phyloP scores from a whole-genome alignment of 208 protist genomes.

The Acanthamoeba lugdunensis region DNA sequence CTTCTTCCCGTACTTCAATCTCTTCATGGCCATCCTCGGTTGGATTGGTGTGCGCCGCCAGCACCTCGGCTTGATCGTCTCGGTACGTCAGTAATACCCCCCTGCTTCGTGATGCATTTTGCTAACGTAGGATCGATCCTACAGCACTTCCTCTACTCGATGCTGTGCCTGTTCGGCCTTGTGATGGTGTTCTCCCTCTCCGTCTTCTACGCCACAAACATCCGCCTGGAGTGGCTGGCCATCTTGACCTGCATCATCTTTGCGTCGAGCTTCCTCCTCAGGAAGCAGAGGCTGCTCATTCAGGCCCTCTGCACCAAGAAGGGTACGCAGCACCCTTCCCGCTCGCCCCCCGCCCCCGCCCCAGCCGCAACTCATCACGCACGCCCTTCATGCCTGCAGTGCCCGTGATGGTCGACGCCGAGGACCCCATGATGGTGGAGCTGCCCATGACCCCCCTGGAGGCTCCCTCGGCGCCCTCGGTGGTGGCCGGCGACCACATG shows the following conservation, averaged over 20 bases:
- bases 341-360: background rate
- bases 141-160: constrained; percentile 53
- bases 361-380: background rate
- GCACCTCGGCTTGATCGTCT: background rate
- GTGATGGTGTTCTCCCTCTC: constrained; percentile 17
- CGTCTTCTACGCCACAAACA: background rate
- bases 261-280: constrained; percentile 12
- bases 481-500: background rate
- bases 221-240: background rate
- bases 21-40: constrained; percentile 40
- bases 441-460: background rate
- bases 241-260: background rate
- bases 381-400: background rate
- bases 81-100: background rate
- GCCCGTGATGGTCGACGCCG: background rate
- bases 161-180: constrained; percentile 31
- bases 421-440: constrained; percentile 14
- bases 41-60: constrained; percentile 13
- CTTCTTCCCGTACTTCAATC: constrained; percentile 37
- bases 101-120: background rate
- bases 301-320: constrained; percentile 35
- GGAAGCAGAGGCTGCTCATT: constrained; percentile 52
- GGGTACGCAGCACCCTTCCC: background rate
- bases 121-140: background rate
- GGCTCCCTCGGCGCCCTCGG: background rate